Percentiles rank a stretch among this genome's conserved stretches.
Evolutionary conservation across 176 grass and related monocot species (phyloP).

Genomic region (Zea luxurians): DNA sequence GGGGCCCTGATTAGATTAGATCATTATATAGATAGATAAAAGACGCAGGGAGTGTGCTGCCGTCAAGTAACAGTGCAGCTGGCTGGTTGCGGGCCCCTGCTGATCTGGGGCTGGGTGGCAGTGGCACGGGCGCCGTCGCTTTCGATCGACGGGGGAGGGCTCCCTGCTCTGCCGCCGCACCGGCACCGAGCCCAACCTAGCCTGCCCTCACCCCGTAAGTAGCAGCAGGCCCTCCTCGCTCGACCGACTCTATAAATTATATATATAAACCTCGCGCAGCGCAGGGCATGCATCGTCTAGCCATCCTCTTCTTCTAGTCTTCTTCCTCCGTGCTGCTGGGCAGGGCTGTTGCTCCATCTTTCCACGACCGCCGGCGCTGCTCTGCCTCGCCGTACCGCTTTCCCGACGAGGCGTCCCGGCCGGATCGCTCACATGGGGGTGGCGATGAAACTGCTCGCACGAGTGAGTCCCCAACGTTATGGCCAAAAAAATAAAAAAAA

Average conservation of each 20-base stretch:
- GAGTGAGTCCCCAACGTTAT: slow-evolving; percentile 14
- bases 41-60: neutral
- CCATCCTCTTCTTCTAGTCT: neutral
- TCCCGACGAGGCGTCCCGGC: neutral
- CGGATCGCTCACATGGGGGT: neutral
- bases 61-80: neutral
- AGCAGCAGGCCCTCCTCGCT: neutral
- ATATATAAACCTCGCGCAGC: neutral
- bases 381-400: neutral
- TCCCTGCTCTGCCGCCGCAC: neutral
- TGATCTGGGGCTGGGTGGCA: neutral
- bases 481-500: neutral
- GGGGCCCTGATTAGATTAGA: neutral
- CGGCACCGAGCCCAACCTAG: neutral
- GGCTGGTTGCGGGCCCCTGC: neutral
- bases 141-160: no score
- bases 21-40: no score
- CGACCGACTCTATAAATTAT: no score
- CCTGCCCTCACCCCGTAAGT: slow-evolving; percentile 31
- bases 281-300: neutral
- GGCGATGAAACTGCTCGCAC: slow-evolving; percentile 1
- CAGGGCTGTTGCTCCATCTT: neutral
- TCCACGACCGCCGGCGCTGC: neutral
- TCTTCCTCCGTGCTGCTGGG: neutral
- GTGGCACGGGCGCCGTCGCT: neutral